These are phyloP conservation scores for Senecio squalidus DNA, from an alignment of 140 eudicot species.

Conservation along the genomic window DNA sequence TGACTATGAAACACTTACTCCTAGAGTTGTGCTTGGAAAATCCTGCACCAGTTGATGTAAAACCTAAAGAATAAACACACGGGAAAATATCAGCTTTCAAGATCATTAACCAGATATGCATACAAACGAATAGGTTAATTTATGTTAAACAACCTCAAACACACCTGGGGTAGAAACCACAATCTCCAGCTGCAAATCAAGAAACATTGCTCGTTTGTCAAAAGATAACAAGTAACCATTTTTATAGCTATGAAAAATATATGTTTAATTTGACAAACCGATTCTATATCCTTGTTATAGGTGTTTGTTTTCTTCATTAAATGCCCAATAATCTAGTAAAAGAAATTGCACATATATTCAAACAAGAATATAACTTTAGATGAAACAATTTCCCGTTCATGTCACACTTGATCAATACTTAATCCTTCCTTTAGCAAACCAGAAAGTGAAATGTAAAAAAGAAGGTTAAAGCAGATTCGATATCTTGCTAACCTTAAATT, in stretches of 20 bases:
- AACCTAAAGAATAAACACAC: constrained; percentile 35
- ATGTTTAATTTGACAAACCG: not conserved
- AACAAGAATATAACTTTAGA: not conserved
- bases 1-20: constrained; percentile 46
- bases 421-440: too few species aligned
- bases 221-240: not conserved
- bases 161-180: constrained; percentile 88
- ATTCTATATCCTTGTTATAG: too few species aligned
- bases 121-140: not conserved
- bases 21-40: constrained; percentile 59
- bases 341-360: not conserved
- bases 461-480: too few species aligned
- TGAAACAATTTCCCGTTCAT: not conserved
- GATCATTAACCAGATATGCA: not conserved
- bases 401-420: too few species aligned
- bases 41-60: constrained; percentile 55
- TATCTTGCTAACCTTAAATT: not conserved
- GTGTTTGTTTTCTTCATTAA: not conserved
- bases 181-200: constrained; percentile 64
- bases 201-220: constrained; percentile 14
- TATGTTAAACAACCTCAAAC: constrained; percentile 54
- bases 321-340: too few species aligned
- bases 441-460: too few species aligned
- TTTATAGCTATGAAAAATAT: too few species aligned
- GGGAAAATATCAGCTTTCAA: not conserved